Conservation (phyloP, 1,284 basidiomycete genomes). For the Marasmius tenuissimus region DNA sequence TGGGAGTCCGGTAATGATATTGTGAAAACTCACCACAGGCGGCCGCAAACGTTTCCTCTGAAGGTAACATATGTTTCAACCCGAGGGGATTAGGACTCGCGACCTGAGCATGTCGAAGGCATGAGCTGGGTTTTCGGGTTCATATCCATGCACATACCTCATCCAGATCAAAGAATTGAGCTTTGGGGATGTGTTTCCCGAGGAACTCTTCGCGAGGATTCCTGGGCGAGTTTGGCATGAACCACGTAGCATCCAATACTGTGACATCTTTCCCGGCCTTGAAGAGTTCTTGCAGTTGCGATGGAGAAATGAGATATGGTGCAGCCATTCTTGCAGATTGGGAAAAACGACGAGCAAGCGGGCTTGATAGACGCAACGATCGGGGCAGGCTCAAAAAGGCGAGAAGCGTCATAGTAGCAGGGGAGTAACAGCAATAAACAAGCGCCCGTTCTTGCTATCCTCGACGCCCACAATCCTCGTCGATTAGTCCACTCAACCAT, state of each 20-base stretch:
- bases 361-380: constrained; percentile 12
- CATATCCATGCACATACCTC: constrained; percentile 25
- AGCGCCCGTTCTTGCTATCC: neutral
- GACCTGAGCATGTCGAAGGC: constrained; percentile 31
- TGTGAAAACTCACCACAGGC: constrained; percentile 66
- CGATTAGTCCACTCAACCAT: constrained; percentile 34
- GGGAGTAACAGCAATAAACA: neutral
- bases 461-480: constrained; percentile 3
- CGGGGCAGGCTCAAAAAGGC: neutral
- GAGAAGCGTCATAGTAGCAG: neutral
- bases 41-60: constrained; percentile 67
- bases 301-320: constrained; percentile 55
- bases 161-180: constrained; percentile 85
- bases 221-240: constrained; percentile 82
- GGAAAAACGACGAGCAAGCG: constrained; percentile 24
- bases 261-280: constrained; percentile 38
- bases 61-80: constrained; percentile 94
- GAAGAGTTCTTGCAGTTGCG: constrained; percentile 40
- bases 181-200: constrained; percentile 69
- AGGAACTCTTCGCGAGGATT: constrained; percentile 65
- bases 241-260: constrained; percentile 81
- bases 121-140: neutral
- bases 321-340: constrained; percentile 29
- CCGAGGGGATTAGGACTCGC: constrained; percentile 70
- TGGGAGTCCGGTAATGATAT: neutral